Conservation (phyloP, 2,329 filamentous ascomycete species). For the Aaosphaeria pasadenensis region DNA sequence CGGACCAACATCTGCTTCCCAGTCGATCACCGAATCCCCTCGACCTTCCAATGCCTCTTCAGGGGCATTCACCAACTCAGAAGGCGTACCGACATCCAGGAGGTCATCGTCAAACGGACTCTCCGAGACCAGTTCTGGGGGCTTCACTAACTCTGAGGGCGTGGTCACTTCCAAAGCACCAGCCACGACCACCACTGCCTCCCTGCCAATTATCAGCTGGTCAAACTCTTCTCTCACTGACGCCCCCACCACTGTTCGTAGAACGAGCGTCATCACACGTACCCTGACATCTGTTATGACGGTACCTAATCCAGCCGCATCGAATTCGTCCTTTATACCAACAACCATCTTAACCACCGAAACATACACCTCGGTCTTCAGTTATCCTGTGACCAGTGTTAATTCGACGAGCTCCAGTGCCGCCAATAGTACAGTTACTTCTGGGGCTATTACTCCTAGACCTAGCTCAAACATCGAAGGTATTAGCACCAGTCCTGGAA, state of each 20-base stretch:
- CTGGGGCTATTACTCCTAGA: too few relatives aligned
- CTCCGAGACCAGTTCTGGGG: neutral
- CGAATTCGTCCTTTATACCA: neutral
- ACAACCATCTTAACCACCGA: too few relatives aligned
- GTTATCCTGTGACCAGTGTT: too few relatives aligned
- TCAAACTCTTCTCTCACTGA: neutral
- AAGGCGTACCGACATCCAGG: too few relatives aligned
- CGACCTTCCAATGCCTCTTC: neutral
- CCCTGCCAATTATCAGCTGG: neutral
- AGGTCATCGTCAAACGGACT: neutral
- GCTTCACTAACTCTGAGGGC: neutral
- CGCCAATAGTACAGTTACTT: too few relatives aligned
- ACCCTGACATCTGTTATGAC: slow-evolving; percentile 1
- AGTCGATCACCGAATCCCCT: neutral
- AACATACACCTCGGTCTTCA: too few relatives aligned
- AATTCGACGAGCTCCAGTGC: too few relatives aligned
- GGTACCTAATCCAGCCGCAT: neutral
- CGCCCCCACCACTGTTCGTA: neutral
- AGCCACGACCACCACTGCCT: neutral
- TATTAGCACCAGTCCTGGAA: too few relatives aligned
- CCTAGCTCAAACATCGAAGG: too few relatives aligned
- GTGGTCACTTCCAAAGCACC: neutral
- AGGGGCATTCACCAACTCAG: neutral
- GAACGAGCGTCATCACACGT: slow-evolving; percentile 1
- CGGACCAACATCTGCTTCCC: neutral